Percentiles rank a stretch among this genome's conserved stretches.
Evolutionary conservation across 2,329 filamentous ascomycete species (phyloP).

Genomic region (Pleoardoris graminearum): DNA sequence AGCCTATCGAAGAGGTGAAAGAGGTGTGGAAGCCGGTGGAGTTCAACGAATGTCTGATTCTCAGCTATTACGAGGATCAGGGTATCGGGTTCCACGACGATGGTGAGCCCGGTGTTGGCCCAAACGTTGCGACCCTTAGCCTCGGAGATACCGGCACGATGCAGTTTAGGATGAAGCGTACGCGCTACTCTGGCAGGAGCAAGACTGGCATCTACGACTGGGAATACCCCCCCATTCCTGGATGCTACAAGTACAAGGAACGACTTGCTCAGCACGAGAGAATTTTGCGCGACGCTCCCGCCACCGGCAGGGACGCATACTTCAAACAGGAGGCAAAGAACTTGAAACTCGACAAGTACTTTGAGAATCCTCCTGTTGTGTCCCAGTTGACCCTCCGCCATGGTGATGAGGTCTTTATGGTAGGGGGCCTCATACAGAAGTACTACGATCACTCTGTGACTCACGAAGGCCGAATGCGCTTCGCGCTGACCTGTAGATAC

Average conservation of each 20-base stretch:
- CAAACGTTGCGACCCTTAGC: conserved; percentile 63
- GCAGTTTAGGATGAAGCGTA: conserved; percentile 60
- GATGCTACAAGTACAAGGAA: conserved; percentile 37
- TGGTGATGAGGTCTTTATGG: conserved; percentile 68
- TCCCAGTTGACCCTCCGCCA: conserved; percentile 59
- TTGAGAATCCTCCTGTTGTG: conserved; percentile 35
- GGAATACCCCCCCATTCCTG: conserved; percentile 29
- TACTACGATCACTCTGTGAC: conserved; percentile 63
- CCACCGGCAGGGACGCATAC: conserved; percentile 28
- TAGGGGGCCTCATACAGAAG: conserved; percentile 61
- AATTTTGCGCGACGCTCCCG: conserved; percentile 22
- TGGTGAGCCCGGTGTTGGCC: conserved; percentile 64
- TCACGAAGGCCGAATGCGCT: conserved; percentile 56
- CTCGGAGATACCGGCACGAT: conserved; percentile 63
- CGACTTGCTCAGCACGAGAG: conserved; percentile 37
- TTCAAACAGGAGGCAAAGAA: conserved; percentile 43
- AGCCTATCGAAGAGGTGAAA: conserved; percentile 15
- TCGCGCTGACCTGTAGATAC: conserved; percentile 61
- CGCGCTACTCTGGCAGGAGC: conserved; percentile 49
- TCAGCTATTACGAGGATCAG: conserved; percentile 65
- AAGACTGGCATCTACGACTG: conserved; percentile 40
- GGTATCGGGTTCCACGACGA: conserved; percentile 68
- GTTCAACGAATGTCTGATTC: conserved; percentile 66
- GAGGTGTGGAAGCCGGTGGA: conserved; percentile 32
- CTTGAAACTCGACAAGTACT: conserved; percentile 32